A percentile compares a stretch with the other conserved stretches of the same genome.
phyloP scores from a whole-genome alignment of 2,329 filamentous ascomycete species.

The Xylaria sp. region DNA sequence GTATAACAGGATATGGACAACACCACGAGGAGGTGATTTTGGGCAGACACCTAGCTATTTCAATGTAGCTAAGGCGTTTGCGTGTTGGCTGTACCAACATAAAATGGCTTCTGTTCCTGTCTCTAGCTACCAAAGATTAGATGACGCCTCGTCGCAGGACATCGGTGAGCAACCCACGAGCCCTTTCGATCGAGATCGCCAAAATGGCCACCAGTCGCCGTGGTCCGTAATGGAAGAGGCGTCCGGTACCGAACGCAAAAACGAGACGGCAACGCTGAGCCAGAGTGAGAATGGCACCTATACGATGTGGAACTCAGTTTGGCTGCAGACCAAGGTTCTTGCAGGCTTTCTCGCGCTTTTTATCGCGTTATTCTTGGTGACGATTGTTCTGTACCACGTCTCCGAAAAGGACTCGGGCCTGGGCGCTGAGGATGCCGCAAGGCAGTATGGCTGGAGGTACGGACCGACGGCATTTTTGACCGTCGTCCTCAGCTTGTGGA shows the following conservation, averaged over 20 bases:
- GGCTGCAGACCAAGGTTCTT: conserved; percentile 29
- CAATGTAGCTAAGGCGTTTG: neutral
- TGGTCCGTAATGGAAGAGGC: conserved; percentile 9
- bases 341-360: conserved; percentile 32
- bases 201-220: neutral
- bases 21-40: neutral
- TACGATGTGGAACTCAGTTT: conserved; percentile 33
- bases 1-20: conserved; percentile 13
- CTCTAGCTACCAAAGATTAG: neutral
- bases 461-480: conserved; percentile 36
- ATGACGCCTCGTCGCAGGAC: neutral
- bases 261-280: conserved; percentile 8
- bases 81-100: neutral
- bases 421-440: conserved; percentile 14
- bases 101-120: conserved; percentile 10
- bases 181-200: neutral
- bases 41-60: neutral
- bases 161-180: conserved; percentile 4
- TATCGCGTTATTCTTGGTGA: conserved; percentile 28
- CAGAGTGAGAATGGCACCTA: neutral
- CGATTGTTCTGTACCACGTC: conserved; percentile 25
- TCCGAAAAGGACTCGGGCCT: conserved; percentile 27
- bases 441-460: conserved; percentile 36
- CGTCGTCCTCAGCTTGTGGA: conserved; percentile 34
- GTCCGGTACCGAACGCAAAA: conserved; percentile 13